Conservation (phyloP, 768 basidiomycete species). For the Tremella fuciformis region DNA sequence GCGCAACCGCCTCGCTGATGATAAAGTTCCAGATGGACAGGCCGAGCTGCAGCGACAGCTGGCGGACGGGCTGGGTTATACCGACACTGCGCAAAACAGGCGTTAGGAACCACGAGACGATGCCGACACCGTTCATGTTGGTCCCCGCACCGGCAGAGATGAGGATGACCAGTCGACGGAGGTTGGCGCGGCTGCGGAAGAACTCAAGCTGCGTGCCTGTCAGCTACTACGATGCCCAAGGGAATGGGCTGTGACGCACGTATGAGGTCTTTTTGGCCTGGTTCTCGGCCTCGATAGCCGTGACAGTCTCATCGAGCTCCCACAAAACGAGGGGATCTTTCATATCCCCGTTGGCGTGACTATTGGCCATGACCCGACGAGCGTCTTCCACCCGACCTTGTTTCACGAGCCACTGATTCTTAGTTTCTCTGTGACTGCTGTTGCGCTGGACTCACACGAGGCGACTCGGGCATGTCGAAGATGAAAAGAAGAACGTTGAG, state of each 20-base stretch:
- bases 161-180: constrained; percentile 25
- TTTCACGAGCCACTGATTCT: constrained; percentile 53
- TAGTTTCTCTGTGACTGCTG: neutral
- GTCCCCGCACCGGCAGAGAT: constrained; percentile 25
- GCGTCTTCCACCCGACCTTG: constrained; percentile 34
- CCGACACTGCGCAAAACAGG: neutral
- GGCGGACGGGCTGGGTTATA: neutral
- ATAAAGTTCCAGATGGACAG: neutral
- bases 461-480: constrained; percentile 23
- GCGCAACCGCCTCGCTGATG: neutral
- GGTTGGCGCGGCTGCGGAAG: constrained; percentile 29
- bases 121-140: constrained; percentile 37
- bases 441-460: no score
- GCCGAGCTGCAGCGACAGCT: neutral
- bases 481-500: constrained; percentile 17
- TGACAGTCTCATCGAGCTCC: constrained; percentile 41
- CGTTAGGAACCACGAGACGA: constrained; percentile 25
- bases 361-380: constrained; percentile 59
- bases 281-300: constrained; percentile 25
- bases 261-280: constrained; percentile 7
- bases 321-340: constrained; percentile 13
- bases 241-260: no score
- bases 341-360: constrained; percentile 72
- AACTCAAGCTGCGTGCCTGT: no score
- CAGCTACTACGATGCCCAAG: neutral